phyloP scores from a whole-genome alignment of 2,329 filamentous ascomycete genomes.

The Pseudogymnoascus sp. region DNA sequence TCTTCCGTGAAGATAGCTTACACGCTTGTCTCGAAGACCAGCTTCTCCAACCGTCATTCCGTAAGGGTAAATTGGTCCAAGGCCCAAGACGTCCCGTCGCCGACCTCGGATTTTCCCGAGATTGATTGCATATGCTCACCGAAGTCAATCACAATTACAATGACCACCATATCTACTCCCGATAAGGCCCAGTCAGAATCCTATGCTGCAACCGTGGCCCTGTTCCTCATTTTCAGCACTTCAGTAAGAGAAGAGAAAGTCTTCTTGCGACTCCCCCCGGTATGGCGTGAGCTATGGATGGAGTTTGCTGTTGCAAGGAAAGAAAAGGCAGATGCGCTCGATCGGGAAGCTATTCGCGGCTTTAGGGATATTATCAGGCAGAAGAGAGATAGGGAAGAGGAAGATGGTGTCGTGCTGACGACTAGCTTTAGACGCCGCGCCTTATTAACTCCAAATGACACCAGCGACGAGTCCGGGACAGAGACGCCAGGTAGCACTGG shows the following conservation, averaged over 20 bases:
- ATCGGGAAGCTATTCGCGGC: constrained; percentile 60
- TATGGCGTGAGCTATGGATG: constrained; percentile 79
- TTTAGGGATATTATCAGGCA: constrained; percentile 64
- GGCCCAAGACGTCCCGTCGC: constrained; percentile 46
- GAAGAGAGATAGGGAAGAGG: constrained; percentile 60
- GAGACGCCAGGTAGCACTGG: constrained; percentile 29
- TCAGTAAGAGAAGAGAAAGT: constrained; percentile 80
- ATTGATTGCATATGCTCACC: constrained; percentile 32
- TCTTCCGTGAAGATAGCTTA: constrained; percentile 59
- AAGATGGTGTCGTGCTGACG: constrained; percentile 68
- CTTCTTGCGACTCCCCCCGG: constrained; percentile 65
- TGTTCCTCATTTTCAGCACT: constrained; percentile 75
- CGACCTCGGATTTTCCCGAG: constrained; percentile 26
- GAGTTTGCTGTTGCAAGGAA: constrained; percentile 69
- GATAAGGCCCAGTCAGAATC: constrained; percentile 77
- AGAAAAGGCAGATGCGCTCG: constrained; percentile 58
- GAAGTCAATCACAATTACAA: constrained; percentile 58
- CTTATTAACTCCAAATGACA: constrained; percentile 40
- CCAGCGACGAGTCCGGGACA: constrained; percentile 36
- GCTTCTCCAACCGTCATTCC: constrained; percentile 69
- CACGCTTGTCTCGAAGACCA: constrained; percentile 61
- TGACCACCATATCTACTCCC: constrained; percentile 66
- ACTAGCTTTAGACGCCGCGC: constrained; percentile 63
- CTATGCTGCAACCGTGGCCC: constrained; percentile 70
- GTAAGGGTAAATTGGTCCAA: constrained; percentile 75